phyloP scores from a whole-genome alignment of 73 alveolate species.

The Paramecium primaurelia region DNA sequence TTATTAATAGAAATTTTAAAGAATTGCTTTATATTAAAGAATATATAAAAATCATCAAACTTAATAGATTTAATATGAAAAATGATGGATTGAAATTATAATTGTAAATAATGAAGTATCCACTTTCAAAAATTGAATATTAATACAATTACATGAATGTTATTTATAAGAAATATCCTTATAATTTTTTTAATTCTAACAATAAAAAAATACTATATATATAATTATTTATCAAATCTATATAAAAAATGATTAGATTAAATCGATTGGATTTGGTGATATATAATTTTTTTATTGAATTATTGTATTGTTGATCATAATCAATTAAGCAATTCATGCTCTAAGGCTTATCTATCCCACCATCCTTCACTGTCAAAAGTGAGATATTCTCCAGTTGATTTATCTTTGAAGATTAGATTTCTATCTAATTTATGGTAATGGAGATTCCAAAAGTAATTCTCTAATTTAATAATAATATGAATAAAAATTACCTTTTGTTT shows the following conservation, averaged over 20 bases:
- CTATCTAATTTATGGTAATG: conserved; percentile 41
- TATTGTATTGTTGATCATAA: not conserved
- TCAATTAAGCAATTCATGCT: conserved; percentile 59
- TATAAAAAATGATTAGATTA: no score
- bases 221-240: not conserved
- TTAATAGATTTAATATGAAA: not conserved
- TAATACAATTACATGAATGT: no score
- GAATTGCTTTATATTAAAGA: not conserved
- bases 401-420: conserved; percentile 52
- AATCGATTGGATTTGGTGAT: not conserved
- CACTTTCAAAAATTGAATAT: no score
- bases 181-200: no score
- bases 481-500: not conserved
- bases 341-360: conserved; percentile 59
- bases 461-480: not conserved
- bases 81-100: no score
- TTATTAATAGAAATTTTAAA: no score
- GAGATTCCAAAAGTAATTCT: conserved; percentile 56
- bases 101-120: no score
- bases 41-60: not conserved
- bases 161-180: not conserved
- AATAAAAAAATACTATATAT: no score
- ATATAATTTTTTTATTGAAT: not conserved
- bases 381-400: conserved; percentile 53
- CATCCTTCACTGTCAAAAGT: conserved; percentile 52